phyloP scores from a whole-genome alignment of 768 basidiomycete species.

The Piloderma croceum region DNA sequence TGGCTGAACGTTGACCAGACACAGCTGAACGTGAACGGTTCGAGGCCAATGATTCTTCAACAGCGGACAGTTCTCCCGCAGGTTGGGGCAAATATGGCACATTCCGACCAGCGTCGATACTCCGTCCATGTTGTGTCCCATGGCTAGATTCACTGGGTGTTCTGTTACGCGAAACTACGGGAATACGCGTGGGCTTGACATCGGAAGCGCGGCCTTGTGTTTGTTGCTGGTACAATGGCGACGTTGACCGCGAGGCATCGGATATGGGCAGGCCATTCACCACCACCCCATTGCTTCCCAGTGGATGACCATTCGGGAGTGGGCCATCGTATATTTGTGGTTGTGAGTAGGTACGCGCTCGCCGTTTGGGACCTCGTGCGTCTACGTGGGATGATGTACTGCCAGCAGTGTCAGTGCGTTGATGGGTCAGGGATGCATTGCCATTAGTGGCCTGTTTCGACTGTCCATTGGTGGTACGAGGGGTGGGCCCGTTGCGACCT shows the following conservation, averaged over 20 bases:
- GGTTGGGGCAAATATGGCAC: constrained; percentile 24
- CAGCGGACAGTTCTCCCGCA: constrained; percentile 25
- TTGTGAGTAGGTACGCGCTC: constrained; percentile 7
- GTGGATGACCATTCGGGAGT: constrained; percentile 26
- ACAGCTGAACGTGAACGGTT: constrained; percentile 28
- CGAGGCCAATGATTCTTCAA: constrained; percentile 24
- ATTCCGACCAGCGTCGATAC: constrained; percentile 12
- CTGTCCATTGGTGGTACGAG: constrained; percentile 1
- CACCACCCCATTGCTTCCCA: constrained; percentile 18
- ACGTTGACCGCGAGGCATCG: constrained; percentile 36
- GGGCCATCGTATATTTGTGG: constrained; percentile 15
- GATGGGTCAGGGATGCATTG: constrained; percentile 19
- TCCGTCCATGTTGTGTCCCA: constrained; percentile 16
- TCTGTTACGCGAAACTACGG: constrained; percentile 35
- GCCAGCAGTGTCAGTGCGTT: constrained; percentile 16
- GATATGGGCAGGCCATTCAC: constrained; percentile 31
- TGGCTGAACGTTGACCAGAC: constrained; percentile 37
- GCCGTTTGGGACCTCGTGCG: constrained; percentile 21
- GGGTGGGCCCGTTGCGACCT: constrained; percentile 35
- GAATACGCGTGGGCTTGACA: constrained; percentile 44
- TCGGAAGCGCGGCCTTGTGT: constrained; percentile 20
- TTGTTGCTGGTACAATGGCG: constrained; percentile 33
- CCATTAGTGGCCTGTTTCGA: too few relatives aligned
- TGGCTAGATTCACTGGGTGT: constrained; percentile 39
- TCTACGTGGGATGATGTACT: too few relatives aligned